A percentile compares a stretch with the other conserved stretches of the same genome.
Evolutionary conservation across 1,139 yeast species (phyloP).

Genomic region (Candida buenavistaensis): DNA sequence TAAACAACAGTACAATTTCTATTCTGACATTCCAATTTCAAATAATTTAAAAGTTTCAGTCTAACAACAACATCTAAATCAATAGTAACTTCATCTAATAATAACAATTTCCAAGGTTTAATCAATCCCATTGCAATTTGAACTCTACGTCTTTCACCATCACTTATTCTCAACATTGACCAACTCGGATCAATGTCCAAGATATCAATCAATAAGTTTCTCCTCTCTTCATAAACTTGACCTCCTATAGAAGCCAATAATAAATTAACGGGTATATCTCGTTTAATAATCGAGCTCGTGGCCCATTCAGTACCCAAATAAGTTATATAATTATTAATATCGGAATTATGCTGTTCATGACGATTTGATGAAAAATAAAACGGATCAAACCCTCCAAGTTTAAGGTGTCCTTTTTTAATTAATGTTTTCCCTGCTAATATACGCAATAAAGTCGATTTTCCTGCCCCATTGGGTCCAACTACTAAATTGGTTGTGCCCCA

Average conservation of each 20-base stretch:
- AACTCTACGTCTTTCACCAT: constrained; percentile 93
- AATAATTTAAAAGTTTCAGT: constrained; percentile 65
- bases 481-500: constrained; percentile 76
- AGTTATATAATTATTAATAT: constrained; percentile 52
- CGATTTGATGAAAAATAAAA: constrained; percentile 62
- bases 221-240: constrained; percentile 64
- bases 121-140: constrained; percentile 91
- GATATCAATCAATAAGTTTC: constrained; percentile 71
- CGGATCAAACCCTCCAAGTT: constrained; percentile 83
- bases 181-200: constrained; percentile 84
- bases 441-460: constrained; percentile 83
- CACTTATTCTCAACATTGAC: constrained; percentile 91
- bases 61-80: constrained; percentile 93
- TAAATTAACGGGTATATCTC: constrained; percentile 85
- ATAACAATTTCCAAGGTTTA: constrained; percentile 82
- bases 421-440: constrained; percentile 90
- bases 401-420: constrained; percentile 66
- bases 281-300: constrained; percentile 79
- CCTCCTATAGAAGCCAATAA: constrained; percentile 86
- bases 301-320: constrained; percentile 99
- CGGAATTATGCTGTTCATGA: constrained; percentile 39
- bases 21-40: constrained; percentile 64
- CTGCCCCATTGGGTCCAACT: constrained; percentile 97
- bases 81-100: constrained; percentile 93
- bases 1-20: constrained; percentile 76